Evolutionary conservation across 1,284 basidiomycete species (phyloP).

Genomic region (Puccinia horiana): DNA sequence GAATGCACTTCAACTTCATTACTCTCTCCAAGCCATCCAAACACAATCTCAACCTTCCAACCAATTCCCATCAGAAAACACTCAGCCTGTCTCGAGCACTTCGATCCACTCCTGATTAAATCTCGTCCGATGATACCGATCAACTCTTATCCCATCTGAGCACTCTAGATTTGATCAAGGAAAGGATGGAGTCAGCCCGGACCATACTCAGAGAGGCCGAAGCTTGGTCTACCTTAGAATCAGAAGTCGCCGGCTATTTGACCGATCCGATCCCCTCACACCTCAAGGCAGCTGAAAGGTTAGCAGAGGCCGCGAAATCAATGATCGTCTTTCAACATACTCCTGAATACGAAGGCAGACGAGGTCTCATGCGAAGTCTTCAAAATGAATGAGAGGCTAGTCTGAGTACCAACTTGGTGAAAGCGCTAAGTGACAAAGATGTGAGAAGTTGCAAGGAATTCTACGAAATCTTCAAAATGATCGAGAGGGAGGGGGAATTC

Average conservation of each 20-base stretch:
- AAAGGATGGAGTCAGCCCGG: conserved; percentile 78
- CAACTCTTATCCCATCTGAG: conserved; percentile 70
- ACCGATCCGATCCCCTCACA: conserved; percentile 69
- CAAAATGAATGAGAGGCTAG: conserved; percentile 91
- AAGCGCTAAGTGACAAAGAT: conserved; percentile 63
- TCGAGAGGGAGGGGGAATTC: conserved; percentile 85
- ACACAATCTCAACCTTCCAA: conserved; percentile 59
- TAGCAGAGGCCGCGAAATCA: conserved; percentile 79
- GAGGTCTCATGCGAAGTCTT: conserved; percentile 78
- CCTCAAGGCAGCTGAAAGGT: conserved; percentile 79
- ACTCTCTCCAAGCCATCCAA: conserved; percentile 66
- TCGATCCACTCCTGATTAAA: conserved; percentile 57
- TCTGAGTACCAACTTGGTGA: conserved; percentile 74
- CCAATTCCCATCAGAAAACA: conserved; percentile 5
- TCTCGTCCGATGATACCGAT: conserved; percentile 51
- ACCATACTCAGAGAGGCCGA: conserved; percentile 86
- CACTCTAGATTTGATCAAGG: conserved; percentile 76
- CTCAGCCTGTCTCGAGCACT: background rate
- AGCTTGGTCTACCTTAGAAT: conserved; percentile 88
- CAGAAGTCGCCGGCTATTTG: conserved; percentile 80
- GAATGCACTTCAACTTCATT: conserved; percentile 73
- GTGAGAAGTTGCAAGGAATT: conserved; percentile 72
- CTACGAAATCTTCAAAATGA: conserved; percentile 81
- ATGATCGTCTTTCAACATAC: conserved; percentile 89
- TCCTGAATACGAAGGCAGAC: conserved; percentile 76